Conservation (phyloP, 139 green algal genomes). For the Chloropicon primus region DNA sequence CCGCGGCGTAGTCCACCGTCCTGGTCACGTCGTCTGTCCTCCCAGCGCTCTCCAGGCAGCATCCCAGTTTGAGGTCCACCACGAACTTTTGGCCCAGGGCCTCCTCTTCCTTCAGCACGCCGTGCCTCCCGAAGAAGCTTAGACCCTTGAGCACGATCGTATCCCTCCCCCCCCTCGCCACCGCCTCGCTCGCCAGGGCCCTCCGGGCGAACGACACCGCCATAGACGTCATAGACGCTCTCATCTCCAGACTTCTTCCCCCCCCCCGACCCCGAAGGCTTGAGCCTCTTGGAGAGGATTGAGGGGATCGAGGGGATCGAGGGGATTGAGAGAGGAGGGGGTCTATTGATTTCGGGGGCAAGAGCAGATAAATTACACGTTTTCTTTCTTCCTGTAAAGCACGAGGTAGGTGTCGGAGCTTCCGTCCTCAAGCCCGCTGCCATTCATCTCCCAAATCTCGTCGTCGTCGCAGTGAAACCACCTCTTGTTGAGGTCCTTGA, state of each 20-base stretch:
- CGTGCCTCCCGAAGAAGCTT: slow-evolving; percentile 26
- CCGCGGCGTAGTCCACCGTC: slow-evolving; percentile 27
- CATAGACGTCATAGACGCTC: too few relatives aligned
- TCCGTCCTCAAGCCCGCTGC: background rate
- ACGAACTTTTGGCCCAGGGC: slow-evolving; percentile 29
- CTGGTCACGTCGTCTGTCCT: slow-evolving; percentile 9
- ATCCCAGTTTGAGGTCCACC: slow-evolving; percentile 19
- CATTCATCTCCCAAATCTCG: background rate
- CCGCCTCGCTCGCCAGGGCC: background rate
- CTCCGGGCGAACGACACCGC: too few relatives aligned
- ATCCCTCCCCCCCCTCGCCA: background rate
- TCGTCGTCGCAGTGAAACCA: background rate
- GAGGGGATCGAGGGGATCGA: background rate
- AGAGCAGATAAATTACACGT: too few relatives aligned
- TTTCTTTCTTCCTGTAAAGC: background rate
- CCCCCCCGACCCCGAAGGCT: too few relatives aligned
- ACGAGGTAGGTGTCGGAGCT: background rate
- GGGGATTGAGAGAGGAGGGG: background rate
- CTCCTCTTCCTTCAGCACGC: slow-evolving; percentile 21
- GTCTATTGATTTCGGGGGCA: too few relatives aligned
- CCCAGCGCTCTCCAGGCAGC: slow-evolving; percentile 8
- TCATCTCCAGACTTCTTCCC: too few relatives aligned
- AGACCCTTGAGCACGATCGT: slow-evolving; percentile 19
- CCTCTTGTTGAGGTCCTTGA: background rate
- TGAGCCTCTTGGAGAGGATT: background rate